phyloP scores from a whole-genome alignment of 305 asterid genomes.

The Fraxinus velutina region DNA sequence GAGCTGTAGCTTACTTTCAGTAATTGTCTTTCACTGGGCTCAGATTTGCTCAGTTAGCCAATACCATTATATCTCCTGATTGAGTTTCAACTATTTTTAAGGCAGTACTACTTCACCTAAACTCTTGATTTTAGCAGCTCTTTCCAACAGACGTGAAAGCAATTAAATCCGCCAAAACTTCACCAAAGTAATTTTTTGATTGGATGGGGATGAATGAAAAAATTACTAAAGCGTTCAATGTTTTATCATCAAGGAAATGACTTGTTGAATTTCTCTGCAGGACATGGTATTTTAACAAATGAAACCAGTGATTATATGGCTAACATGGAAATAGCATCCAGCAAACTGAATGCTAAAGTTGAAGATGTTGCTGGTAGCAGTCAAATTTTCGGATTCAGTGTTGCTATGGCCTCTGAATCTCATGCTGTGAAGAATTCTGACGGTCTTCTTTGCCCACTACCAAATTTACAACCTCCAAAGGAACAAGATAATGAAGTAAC shows the following conservation, averaged over 20 bases:
- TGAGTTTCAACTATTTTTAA: neutral
- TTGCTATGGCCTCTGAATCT: conserved; percentile 24
- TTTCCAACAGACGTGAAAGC: neutral
- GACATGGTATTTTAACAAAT: conserved; percentile 21
- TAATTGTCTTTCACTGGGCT: neutral
- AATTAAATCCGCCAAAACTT: neutral
- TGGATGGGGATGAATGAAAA: neutral
- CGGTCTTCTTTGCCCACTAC: conserved; percentile 21
- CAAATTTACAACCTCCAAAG: conserved; percentile 17
- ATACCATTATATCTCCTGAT: neutral
- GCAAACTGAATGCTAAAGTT: conserved; percentile 2
- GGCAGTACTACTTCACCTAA: neutral
- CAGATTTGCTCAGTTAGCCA: neutral
- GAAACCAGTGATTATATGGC: conserved; percentile 15
- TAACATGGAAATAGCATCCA: conserved; percentile 18
- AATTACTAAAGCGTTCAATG: neutral
- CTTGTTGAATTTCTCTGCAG: conserved; percentile 33
- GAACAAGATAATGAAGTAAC: conserved; percentile 36
- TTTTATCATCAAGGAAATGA: neutral
- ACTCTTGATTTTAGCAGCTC: neutral
- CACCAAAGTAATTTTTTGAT: neutral
- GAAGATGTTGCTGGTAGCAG: conserved; percentile 21
- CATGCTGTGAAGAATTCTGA: conserved; percentile 24
- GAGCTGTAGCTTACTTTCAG: neutral
- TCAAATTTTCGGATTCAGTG: conserved; percentile 11